phyloP scores from a whole-genome alignment of 148 eudicot species.

The Silene latifolia region DNA sequence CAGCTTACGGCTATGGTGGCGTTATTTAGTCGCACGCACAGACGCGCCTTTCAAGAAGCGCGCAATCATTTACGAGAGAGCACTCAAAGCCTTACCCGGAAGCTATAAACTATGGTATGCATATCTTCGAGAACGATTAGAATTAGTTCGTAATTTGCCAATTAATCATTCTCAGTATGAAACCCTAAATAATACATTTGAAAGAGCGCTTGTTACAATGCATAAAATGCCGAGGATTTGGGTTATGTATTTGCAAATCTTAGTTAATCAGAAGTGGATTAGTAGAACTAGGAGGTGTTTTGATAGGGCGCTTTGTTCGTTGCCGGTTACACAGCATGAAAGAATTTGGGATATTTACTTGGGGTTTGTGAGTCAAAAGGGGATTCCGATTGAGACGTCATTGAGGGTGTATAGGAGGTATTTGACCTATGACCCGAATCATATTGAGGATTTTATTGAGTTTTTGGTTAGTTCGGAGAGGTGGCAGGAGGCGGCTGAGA shows the following conservation, averaged over 20 bases:
- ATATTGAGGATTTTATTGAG: constrained; percentile 86
- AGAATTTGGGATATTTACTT: constrained; percentile 78
- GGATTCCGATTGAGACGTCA: constrained; percentile 86
- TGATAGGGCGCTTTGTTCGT: constrained; percentile 76
- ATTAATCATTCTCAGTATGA: constrained; percentile 54
- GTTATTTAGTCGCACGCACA: constrained; percentile 61
- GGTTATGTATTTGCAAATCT: constrained; percentile 68
- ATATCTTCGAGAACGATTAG: constrained; percentile 80
- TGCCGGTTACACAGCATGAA: constrained; percentile 94
- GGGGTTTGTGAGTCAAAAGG: constrained; percentile 73
- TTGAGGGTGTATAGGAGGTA: constrained; percentile 91
- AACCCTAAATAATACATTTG: constrained; percentile 81
- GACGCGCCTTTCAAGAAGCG: constrained; percentile 64
- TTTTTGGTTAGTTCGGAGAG: constrained; percentile 60
- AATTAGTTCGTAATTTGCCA: constrained; percentile 59
- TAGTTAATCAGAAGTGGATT: constrained; percentile 59
- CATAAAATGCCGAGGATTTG: constrained; percentile 96
- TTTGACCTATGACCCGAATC: constrained; percentile 82
- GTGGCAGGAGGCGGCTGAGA: constrained; percentile 95
- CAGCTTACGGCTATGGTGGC: constrained; percentile 88
- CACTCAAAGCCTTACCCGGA: constrained; percentile 75
- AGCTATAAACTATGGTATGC: constrained; percentile 96
- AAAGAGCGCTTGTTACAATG: constrained; percentile 82
- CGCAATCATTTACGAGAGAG: constrained; percentile 70
- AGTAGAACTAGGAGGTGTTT: constrained; percentile 60